These are phyloP conservation scores for Catunica adiposa DNA, from an alignment of 2,329 filamentous ascomycete species.

Conservation along the genomic window DNA sequence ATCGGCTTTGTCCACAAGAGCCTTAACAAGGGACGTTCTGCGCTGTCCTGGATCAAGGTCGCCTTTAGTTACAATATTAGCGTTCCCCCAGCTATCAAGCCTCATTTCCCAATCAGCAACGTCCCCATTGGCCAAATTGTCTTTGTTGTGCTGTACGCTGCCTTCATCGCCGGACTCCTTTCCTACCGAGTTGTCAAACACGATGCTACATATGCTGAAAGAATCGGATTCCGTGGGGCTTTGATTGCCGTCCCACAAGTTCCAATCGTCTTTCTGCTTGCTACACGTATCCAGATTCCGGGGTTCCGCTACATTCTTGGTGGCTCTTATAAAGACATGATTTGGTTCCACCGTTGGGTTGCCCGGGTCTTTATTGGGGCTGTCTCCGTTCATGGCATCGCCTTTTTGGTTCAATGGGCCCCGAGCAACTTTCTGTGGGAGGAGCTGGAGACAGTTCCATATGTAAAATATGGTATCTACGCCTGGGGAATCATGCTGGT, in stretches of 20 bases:
- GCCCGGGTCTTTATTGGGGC: slow-evolving; percentile 52
- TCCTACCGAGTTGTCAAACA: slow-evolving; percentile 29
- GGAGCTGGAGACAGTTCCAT: slow-evolving; percentile 43
- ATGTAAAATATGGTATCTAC: slow-evolving; percentile 49
- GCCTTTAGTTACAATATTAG: slow-evolving; percentile 38
- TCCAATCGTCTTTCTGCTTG: slow-evolving; percentile 45
- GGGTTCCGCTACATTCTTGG: slow-evolving; percentile 37
- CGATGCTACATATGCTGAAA: slow-evolving; percentile 44
- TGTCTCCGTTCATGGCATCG: slow-evolving; percentile 50
- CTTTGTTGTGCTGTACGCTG: slow-evolving; percentile 40
- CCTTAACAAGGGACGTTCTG: neutral
- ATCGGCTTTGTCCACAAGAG: neutral
- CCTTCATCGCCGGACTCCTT: slow-evolving; percentile 42
- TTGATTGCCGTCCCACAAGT: slow-evolving; percentile 50
- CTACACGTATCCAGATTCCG: slow-evolving; percentile 39
- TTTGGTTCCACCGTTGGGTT: slow-evolving; percentile 60
- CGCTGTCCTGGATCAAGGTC: slow-evolving; percentile 33
- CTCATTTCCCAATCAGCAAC: slow-evolving; percentile 40
- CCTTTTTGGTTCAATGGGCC: slow-evolving; percentile 51
- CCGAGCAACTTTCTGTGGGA: slow-evolving; percentile 39
- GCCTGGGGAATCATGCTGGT: slow-evolving; percentile 51
- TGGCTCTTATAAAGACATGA: slow-evolving; percentile 50
- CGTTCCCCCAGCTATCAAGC: slow-evolving; percentile 29
- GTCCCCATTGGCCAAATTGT: slow-evolving; percentile 39
- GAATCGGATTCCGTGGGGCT: slow-evolving; percentile 49